These are phyloP conservation scores for Raffaelea arxii DNA, from an alignment of 2,329 filamentous ascomycete species.

Conservation along the genomic window DNA sequence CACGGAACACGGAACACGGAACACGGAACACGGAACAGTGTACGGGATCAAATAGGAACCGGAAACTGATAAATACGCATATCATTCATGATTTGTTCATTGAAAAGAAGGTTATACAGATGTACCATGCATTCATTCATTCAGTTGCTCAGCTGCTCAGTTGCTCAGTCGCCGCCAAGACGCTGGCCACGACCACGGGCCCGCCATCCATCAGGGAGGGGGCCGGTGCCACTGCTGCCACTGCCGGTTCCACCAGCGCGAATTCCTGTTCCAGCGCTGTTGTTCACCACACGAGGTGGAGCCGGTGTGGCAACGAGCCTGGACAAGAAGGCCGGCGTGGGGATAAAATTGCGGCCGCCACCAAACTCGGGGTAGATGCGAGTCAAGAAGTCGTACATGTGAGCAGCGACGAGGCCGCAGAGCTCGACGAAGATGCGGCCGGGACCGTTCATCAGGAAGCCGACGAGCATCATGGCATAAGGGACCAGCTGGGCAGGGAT, in stretches of 20 bases:
- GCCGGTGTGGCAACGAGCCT: slow-evolving; percentile 56
- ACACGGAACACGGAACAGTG: too few species aligned
- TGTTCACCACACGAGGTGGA: too few species aligned
- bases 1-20: too few species aligned
- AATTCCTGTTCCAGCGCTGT: too few species aligned
- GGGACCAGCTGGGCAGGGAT: slow-evolving; percentile 78
- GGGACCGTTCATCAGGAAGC: slow-evolving; percentile 56
- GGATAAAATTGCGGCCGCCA: slow-evolving; percentile 66
- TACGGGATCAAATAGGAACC: too few species aligned
- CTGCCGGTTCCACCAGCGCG: too few species aligned
- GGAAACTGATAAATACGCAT: too few species aligned
- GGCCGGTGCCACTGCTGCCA: slow-evolving; percentile 33
- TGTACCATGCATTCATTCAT: slow-evolving; percentile 7
- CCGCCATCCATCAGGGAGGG: slow-evolving; percentile 55
- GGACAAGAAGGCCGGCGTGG: slow-evolving; percentile 63
- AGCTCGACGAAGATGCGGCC: slow-evolving; percentile 51
- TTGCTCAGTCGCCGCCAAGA: slow-evolving; percentile 35
- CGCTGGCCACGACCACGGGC: slow-evolving; percentile 52
- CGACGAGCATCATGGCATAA: slow-evolving; percentile 66
- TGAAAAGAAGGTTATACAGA: too few species aligned
- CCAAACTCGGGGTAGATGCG: slow-evolving; percentile 84
- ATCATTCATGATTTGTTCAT: too few species aligned
- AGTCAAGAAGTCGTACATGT: slow-evolving; percentile 83
- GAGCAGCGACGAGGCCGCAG: slow-evolving; percentile 77
- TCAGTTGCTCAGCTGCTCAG: not conserved